Base-by-base conservation (phyloP, 2,329 filamentous ascomycete genomes). In the Alternaria ventricosa region DNA sequence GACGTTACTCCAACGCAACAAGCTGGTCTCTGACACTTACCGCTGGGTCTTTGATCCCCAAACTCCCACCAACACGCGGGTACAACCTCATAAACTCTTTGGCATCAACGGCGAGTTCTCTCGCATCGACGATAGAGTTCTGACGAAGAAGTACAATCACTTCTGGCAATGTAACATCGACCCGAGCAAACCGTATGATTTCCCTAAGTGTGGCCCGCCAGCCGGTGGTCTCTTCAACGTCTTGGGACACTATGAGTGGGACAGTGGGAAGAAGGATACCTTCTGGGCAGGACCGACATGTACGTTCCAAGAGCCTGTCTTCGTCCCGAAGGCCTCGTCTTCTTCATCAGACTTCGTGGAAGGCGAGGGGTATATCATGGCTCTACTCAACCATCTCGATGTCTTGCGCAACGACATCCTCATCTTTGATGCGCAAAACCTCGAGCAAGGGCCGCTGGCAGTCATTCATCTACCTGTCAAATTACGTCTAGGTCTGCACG, bases 301-400 rank as follows among this genome's bases (percentile, higher is more conserved):
- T 25, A 84, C 84, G 0, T 84, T 86, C 64, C 85, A 87, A 70
- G 86, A 87, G 64, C 85, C 86, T 0, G 82, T 84, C 0, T 87
- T 87, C 60, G 82, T 87, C 12, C 85, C 86, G 0, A 76, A 78
- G 30, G 71, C 72, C 0, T 76, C 79, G 2, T 78, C 77, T 20
- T 80, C 76, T 0, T n/a, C 27, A 10, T 15, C 41, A 4, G 22
- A 22, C 2, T 33, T 61, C 3, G 74, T 60, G 2, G 85, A 87
- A 66, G 85, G 84, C 0, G 84, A 87, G 56, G 85, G 85, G 1
- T 87, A 85, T 65, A 54, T 78, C 3, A 80, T 86, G 33, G 83
- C 83, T 20, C 47, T 82, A 78, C 18, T 85, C 79, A 73, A 78
- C 81, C 66, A 81, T 80, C 58, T 78, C 12, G 75, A 77, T 53